Evolutionary conservation across 1,139 yeast genomes (phyloP), one percentile per base, ranked within the genome.

Genomic region (Debaryomyces nepalensis): DNA sequence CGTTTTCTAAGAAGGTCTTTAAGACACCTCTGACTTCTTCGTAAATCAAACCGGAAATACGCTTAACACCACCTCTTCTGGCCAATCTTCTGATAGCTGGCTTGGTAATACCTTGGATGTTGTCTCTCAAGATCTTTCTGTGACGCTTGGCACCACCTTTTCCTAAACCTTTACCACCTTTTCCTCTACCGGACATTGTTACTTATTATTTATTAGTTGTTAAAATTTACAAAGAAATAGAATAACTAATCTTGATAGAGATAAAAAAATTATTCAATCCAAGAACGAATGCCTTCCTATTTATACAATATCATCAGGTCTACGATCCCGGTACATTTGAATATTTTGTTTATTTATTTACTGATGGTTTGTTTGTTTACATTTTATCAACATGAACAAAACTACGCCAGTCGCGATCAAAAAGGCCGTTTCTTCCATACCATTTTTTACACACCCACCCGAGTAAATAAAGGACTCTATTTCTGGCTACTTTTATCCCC

Each of bases 31-130:
- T 89, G 65, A 95, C 97, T 81, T 91, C 97, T 79, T 93, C 98
- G 81, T 93, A 93, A 73, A 93, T 91, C 70, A 91, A 81, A 68
- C 97, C 98, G 55, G 98, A 91, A 64, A 93, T 93, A 87, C 98
- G 97, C 86, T 93, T 93, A 68, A 93, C 99, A 88, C 99, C 99
- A 79, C 99, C 99, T 88, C 99, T 90, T 85, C 99, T 91, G 50
- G 99, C 99, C 66, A 93, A 86, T 87, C 99, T 91, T 81, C 99
- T 90, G 71, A 93, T 93, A 66, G 99, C 99, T 70, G 99, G 99
- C 83, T 93, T 93, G 55, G 99, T 93, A 70, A 93, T 91, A 81
- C 99, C 99, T 80, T 91, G 98, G 60, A 93, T 91, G 91, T 93
- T 93, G 75, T 93, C 99, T 82, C 98, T 90, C 63, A 91, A 82